phyloP scores from a whole-genome alignment of 2,329 filamentous ascomycete genomes.

The Ophiostoma australiae region DNA sequence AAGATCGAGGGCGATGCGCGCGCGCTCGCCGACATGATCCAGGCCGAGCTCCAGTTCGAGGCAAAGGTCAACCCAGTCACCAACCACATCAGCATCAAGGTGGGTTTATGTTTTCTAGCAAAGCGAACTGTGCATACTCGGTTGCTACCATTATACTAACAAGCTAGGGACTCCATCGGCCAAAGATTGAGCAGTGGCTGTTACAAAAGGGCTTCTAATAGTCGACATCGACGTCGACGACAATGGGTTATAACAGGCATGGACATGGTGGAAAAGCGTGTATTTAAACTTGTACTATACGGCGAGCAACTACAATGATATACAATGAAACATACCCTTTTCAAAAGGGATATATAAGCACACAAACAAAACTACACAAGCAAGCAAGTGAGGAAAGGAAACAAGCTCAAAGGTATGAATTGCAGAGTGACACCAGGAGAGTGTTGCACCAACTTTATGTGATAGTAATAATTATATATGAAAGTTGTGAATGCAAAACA shows the following conservation, averaged over 20 bases:
- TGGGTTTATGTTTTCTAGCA: conserved; percentile 33
- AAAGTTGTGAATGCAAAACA: conserved; percentile 8
- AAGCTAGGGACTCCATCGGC: conserved; percentile 14
- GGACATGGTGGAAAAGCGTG: not conserved
- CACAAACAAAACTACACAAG: not conserved
- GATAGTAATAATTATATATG: not conserved
- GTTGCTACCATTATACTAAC: not conserved
- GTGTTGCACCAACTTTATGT: not conserved
- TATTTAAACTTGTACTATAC: conserved; percentile 14
- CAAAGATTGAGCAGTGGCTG: conserved; percentile 15
- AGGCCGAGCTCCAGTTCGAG: conserved; percentile 52
- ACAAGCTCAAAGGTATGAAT: not conserved
- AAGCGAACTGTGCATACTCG: not conserved
- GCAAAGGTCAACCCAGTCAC: conserved; percentile 56
- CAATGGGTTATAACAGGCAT: not conserved
- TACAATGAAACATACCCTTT: not conserved
- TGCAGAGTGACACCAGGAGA: not conserved
- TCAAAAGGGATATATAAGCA: not conserved
- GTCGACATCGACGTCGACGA: not conserved
- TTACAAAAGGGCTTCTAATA: conserved; percentile 10
- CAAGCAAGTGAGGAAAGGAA: too few relatives aligned
- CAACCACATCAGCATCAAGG: conserved; percentile 70
- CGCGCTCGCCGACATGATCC: conserved; percentile 60
- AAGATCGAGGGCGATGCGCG: conserved; percentile 70
- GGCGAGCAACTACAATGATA: conserved; percentile 2